Conservation (phyloP, 176 grass and related monocot species). For the Carex myosuroides region DNA sequence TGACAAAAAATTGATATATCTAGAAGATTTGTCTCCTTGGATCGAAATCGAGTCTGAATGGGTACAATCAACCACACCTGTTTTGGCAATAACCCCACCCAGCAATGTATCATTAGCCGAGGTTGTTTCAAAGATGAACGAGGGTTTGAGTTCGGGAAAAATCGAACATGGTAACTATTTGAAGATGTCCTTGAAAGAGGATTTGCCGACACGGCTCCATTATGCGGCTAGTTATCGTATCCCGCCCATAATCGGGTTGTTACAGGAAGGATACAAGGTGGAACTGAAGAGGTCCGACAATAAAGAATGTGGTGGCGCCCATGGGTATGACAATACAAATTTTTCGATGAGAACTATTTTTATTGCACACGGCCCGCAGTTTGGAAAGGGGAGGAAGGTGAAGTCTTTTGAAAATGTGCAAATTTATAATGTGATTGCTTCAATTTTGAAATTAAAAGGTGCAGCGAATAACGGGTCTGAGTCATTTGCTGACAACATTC, state of each 20-base stretch:
- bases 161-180: constrained; percentile 56
- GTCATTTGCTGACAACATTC: constrained; percentile 54
- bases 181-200: constrained; percentile 78
- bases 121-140: constrained; percentile 87
- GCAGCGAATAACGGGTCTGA: constrained; percentile 80
- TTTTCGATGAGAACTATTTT: constrained; percentile 97
- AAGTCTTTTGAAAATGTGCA: constrained; percentile 82
- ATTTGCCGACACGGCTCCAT: constrained; percentile 65
- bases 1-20: constrained; percentile 61
- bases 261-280: constrained; percentile 81
- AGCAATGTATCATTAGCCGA: constrained; percentile 33
- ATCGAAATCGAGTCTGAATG: constrained; percentile 46
- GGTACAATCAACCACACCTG: constrained; percentile 52
- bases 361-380: constrained; percentile 59
- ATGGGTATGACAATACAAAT: constrained; percentile 80
- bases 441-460: constrained; percentile 59
- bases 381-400: constrained; percentile 52
- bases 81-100: constrained; percentile 65
- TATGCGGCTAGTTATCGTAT: constrained; percentile 70
- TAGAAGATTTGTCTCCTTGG: constrained; percentile 66
- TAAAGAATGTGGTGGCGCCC: constrained; percentile 71
- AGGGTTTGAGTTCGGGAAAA: constrained; percentile 72
- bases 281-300: constrained; percentile 30
- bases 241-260: constrained; percentile 62
- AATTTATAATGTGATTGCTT: constrained; percentile 79